Conservation (phyloP, 2,329 filamentous ascomycete genomes). For the Paecilomyces variotii region DNA sequence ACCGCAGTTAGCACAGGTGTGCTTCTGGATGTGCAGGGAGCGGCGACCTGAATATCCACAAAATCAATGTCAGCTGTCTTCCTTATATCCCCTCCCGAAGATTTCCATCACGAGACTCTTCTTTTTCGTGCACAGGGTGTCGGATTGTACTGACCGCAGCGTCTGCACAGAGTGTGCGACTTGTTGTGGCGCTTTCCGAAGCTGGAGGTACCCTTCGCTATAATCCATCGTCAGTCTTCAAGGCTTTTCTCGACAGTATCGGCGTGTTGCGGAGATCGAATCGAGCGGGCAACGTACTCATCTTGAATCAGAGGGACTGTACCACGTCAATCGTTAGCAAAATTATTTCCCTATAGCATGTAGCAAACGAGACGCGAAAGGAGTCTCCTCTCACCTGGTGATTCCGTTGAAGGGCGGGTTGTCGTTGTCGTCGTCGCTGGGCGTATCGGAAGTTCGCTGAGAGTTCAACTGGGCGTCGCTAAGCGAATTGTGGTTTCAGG, state of each 20-base stretch:
- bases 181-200: constrained; percentile 88
- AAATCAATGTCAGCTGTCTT: constrained; percentile 24
- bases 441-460: constrained; percentile 32
- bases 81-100: constrained; percentile 5
- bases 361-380: constrained; percentile 7
- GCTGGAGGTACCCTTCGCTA: constrained; percentile 64
- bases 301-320: constrained; percentile 46
- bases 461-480: constrained; percentile 24
- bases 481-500: constrained; percentile 36
- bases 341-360: constrained; percentile 4
- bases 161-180: constrained; percentile 96
- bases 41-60: constrained; percentile 61
- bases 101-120: constrained; percentile 1
- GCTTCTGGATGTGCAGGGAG: constrained; percentile 99
- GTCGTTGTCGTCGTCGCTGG: constrained; percentile 39
- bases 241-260: background rate
- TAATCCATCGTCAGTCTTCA: constrained; percentile 39
- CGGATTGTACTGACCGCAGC: constrained; percentile 72
- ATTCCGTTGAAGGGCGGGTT: constrained; percentile 40
- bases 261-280: constrained; percentile 6
- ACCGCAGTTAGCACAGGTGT: constrained; percentile 91
- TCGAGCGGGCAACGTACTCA: constrained; percentile 45
- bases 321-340: constrained; percentile 17
- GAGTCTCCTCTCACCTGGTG: constrained; percentile 30
- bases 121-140: background rate